Percentiles rank a stretch among this genome's conserved stretches.
Evolutionary conservation across 2,329 filamentous ascomycete species (phyloP).

Genomic region (Metarhizium brunneum): DNA sequence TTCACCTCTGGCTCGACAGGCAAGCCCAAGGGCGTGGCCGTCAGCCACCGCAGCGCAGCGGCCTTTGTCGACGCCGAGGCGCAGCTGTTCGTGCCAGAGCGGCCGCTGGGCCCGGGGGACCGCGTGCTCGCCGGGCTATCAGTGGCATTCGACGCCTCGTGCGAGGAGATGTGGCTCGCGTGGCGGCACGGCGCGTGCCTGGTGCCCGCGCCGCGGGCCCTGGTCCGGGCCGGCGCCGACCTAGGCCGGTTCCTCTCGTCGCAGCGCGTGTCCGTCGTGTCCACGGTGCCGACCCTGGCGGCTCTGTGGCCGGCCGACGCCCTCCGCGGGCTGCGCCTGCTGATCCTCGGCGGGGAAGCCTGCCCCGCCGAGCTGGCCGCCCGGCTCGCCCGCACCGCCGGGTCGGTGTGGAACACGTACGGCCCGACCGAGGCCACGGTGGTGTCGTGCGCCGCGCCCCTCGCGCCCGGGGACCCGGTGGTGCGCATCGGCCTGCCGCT

Average conservation of each 20-base stretch:
- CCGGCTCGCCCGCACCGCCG: slow-evolving; percentile 10
- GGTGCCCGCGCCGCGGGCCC: slow-evolving; percentile 11
- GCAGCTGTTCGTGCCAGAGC: slow-evolving; percentile 10
- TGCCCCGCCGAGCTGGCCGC: slow-evolving; percentile 11
- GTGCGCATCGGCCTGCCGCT: slow-evolving; percentile 12
- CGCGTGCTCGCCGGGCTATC: slow-evolving; percentile 14
- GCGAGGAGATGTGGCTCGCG: slow-evolving; percentile 16
- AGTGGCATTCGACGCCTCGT: slow-evolving; percentile 14
- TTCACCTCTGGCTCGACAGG: slow-evolving; percentile 15
- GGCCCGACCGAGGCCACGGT: slow-evolving; percentile 16
- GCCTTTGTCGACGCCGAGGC: slow-evolving; percentile 16
- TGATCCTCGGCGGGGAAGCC: slow-evolving; percentile 16
- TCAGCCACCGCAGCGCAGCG: slow-evolving; percentile 14
- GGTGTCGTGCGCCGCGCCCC: slow-evolving; percentile 12
- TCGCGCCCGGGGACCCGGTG: slow-evolving; percentile 10
- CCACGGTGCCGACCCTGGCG: slow-evolving; percentile 14
- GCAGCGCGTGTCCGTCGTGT: slow-evolving; percentile 13
- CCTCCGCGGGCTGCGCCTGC: slow-evolving; percentile 10
- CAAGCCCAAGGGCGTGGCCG: slow-evolving; percentile 15
- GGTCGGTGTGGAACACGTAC: slow-evolving; percentile 15
- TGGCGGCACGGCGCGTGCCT: slow-evolving; percentile 14
- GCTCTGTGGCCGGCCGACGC: slow-evolving; percentile 14
- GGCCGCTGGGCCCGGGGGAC: slow-evolving; percentile 12
- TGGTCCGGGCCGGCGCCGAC: slow-evolving; percentile 13
- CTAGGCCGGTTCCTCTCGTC: slow-evolving; percentile 11